Conservation (phyloP, 2,329 filamentous ascomycete genomes). For the Zalaria obscura region DNA sequence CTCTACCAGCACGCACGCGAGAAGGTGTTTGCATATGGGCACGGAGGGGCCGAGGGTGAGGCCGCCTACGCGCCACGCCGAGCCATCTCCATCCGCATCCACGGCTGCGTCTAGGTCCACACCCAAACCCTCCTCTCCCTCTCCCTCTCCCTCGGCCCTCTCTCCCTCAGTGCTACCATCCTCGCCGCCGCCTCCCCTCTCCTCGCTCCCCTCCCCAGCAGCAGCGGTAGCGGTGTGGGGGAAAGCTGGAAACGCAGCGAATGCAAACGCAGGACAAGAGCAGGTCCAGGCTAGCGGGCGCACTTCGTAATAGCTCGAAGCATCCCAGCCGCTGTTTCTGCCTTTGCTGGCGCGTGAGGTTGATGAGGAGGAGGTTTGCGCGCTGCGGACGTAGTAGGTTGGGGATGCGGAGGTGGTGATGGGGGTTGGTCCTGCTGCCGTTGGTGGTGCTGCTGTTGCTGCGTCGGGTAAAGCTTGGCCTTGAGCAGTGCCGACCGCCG, state of each 20-base stretch:
- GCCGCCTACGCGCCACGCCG: constrained; percentile 35
- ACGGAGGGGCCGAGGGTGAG: constrained; percentile 26
- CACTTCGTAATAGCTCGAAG: constrained; percentile 58
- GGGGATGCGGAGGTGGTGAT: constrained; percentile 11
- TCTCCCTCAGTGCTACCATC: constrained; percentile 1
- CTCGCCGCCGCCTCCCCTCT: constrained; percentile 5
- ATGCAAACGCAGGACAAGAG: constrained; percentile 71
- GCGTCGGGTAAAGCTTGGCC: not conserved
- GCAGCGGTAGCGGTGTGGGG: not conserved
- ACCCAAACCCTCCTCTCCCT: constrained; percentile 3
- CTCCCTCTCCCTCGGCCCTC: constrained; percentile 1
- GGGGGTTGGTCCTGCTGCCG: not conserved
- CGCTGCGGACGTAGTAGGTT: constrained; percentile 51
- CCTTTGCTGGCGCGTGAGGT: constrained; percentile 5
- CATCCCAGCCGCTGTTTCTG: constrained; percentile 4
- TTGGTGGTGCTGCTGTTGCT: not conserved
- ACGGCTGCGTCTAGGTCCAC: not conserved
- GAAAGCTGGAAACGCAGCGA: constrained; percentile 46
- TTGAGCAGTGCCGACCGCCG: not conserved
- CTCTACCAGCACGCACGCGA: constrained; percentile 67
- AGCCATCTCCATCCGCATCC: not conserved
- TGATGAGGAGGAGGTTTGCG: constrained; percentile 19
- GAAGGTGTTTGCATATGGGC: constrained; percentile 71
- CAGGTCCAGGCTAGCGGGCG: constrained; percentile 71
- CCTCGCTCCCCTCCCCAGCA: constrained; percentile 4